Evolutionary conservation across 805 yeast genomes (phyloP).

Genomic region (Candida oleophila): DNA sequence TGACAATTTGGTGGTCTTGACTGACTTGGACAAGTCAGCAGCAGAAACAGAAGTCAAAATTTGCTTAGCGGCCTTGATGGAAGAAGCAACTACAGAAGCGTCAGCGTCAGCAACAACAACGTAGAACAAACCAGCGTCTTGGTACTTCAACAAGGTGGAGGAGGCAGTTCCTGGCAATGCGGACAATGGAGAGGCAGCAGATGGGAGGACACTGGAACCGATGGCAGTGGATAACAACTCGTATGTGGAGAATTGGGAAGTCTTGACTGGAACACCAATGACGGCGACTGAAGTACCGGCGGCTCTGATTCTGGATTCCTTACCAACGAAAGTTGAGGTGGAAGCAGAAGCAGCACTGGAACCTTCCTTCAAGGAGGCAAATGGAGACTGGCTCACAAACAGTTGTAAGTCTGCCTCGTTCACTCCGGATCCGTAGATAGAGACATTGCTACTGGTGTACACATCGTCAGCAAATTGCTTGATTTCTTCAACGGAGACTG

Average conservation of each 20-base stretch:
- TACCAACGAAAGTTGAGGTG: constrained; percentile 55
- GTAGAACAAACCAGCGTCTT: constrained; percentile 79
- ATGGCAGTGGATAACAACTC: constrained; percentile 71
- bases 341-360: constrained; percentile 40
- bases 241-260: constrained; percentile 62
- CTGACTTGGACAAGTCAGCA: constrained; percentile 58
- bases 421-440: constrained; percentile 73
- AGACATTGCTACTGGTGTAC: constrained; percentile 69
- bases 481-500: constrained; percentile 60
- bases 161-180: constrained; percentile 44
- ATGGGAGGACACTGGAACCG: constrained; percentile 57
- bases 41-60: constrained; percentile 29
- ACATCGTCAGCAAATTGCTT: constrained; percentile 62
- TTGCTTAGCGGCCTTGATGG: constrained; percentile 60
- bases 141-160: constrained; percentile 60
- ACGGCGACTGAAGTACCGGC: constrained; percentile 70
- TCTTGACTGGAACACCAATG: constrained; percentile 75
- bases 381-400: constrained; percentile 65
- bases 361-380: constrained; percentile 64
- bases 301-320: constrained; percentile 64
- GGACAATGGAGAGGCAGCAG: constrained; percentile 51
- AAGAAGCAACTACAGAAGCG: constrained; percentile 57
- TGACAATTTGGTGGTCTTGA: constrained; percentile 41
- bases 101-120: constrained; percentile 60
- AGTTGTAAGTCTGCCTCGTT: constrained; percentile 64